Evolutionary conservation across 768 basidiomycete genomes (phyloP).

Genomic region (Sarcodon sp.): DNA sequence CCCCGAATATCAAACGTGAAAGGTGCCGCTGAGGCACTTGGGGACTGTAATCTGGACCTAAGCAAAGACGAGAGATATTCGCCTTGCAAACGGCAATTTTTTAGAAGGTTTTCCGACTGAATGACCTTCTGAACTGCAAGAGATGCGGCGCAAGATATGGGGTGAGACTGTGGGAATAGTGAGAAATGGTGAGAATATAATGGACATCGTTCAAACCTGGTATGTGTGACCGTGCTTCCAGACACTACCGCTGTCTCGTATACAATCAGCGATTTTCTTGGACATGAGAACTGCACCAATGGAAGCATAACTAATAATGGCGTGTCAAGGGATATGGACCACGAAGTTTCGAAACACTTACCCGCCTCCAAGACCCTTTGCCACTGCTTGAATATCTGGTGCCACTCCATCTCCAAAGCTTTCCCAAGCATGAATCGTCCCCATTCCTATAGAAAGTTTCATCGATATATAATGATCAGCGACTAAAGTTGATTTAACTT

Average conservation of each 20-base stretch:
- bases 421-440: conserved; percentile 80
- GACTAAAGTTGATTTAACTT: conserved; percentile 16
- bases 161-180: conserved; percentile 38
- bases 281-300: conserved; percentile 78
- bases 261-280: conserved; percentile 54
- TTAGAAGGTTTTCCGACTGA: conserved; percentile 53
- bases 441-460: conserved; percentile 48
- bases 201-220: conserved; percentile 30
- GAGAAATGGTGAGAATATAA: not conserved
- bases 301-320: conserved; percentile 46
- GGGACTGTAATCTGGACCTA: conserved; percentile 35
- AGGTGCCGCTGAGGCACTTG: conserved; percentile 45
- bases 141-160: conserved; percentile 65
- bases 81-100: conserved; percentile 47
- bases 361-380: conserved; percentile 88
- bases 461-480: not conserved
- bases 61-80: conserved; percentile 44
- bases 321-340: not conserved
- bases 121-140: conserved; percentile 75
- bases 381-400: conserved; percentile 82
- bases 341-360: conserved; percentile 18
- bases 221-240: conserved; percentile 86
- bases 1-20: conserved; percentile 76
- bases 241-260: conserved; percentile 53
- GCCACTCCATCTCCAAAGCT: conserved; percentile 64